Percentiles rank a stretch among this genome's conserved stretches.
Conservation (phyloP, 805 yeast genomes). For the Kuraishia borneana region DNA sequence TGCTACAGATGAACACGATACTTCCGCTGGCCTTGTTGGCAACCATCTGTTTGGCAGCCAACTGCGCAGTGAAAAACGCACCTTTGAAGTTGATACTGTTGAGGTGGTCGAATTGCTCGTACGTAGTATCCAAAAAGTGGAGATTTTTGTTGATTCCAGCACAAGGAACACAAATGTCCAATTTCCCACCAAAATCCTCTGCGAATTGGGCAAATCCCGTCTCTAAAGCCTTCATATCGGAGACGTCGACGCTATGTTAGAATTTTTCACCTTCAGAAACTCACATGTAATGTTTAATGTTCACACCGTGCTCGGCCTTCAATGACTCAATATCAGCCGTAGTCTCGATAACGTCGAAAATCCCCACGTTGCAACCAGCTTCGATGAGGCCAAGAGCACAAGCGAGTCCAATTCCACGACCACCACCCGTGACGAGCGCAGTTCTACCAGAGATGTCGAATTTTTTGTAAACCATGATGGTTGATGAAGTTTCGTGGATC, state of each 20-base stretch:
- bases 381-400: slow-evolving; percentile 9
- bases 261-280: neutral
- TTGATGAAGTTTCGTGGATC: neutral
- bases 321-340: slow-evolving; percentile 4
- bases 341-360: slow-evolving; percentile 6
- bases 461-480: neutral
- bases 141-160: slow-evolving; percentile 5
- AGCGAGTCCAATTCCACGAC: slow-evolving; percentile 9
- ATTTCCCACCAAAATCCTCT: slow-evolving; percentile 2
- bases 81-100: slow-evolving; percentile 2
- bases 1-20: slow-evolving; percentile 7
- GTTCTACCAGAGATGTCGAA: slow-evolving; percentile 9
- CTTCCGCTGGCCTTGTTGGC: slow-evolving; percentile 6
- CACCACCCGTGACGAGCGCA: slow-evolving; percentile 9
- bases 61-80: slow-evolving; percentile 6
- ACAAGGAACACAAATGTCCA: slow-evolving; percentile 3
- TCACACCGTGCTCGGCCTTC: slow-evolving; percentile 5
- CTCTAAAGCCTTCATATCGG: slow-evolving; percentile 3
- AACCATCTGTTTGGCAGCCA: slow-evolving; percentile 9
- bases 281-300: slow-evolving; percentile 5
- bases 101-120: slow-evolving; percentile 7
- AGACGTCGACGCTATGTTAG: slow-evolving; percentile 6
- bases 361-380: slow-evolving; percentile 9
- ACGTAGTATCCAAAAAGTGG: slow-evolving; percentile 5
- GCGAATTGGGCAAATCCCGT: slow-evolving; percentile 5